Evolutionary conservation across 768 basidiomycete species (phyloP), one percentile per base, ranked within the genome.

Genomic region (Kwoniella pini): DNA sequence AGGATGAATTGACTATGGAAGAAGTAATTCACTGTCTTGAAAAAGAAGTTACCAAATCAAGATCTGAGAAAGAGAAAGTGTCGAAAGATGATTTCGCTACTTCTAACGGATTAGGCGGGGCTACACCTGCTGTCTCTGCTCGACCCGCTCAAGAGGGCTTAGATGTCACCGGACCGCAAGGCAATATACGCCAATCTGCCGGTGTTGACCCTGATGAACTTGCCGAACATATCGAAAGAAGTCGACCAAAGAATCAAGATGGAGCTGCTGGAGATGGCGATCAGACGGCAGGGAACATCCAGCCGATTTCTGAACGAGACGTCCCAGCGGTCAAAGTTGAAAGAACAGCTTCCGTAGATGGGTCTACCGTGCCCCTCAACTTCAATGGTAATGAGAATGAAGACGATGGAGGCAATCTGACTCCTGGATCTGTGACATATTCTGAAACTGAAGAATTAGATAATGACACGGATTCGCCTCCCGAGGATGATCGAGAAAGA

Each of bases 1-100:
- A 63, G 26, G 93, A 87, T 60, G 87, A 91, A 68, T 80, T 99
- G 30, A 87, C 87, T 0, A 77, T 89, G 15, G 86, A 88, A 26
- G 86, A 99, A 77, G 83, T 85, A 0, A 86, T 95, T n/a, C 82
- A 83, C 60, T 92, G 88, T 71, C 83, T 99, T 13, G 96, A 99
- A 78, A 82, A 82, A 24, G 91, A 93, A 77, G 83, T 97, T 3
- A 84, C 85, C 49, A 83, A 89, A 40, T 87, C 89, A 0, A 79
- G 80, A 27, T 84, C 83, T 28, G 89, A 96, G 81, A 87, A 86
- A 80, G 85, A 86, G 65, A 80, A 84, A 19, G 72, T 91, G 21
- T 80, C 83, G n/a, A 78, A 77, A 1, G 85, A 85, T 5, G 82
- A 83, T 15, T 24, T 62, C 2, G 45, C 40, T 1, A 22, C 49